These are phyloP conservation scores for Dictyostelium intermedium DNA, from an alignment of 78 protist genomes.

Conservation along the genomic window DNA sequence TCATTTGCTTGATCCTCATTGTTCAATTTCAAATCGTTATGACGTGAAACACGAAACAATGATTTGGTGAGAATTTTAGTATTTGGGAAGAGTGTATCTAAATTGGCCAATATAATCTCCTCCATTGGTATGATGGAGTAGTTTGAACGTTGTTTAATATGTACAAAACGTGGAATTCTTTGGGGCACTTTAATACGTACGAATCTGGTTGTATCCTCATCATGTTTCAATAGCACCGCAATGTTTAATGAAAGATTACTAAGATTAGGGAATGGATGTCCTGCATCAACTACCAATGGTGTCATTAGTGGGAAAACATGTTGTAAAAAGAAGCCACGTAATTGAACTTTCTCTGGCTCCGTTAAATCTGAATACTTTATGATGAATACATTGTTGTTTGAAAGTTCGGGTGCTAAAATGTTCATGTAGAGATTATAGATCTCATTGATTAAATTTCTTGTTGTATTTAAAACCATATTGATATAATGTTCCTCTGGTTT, in stretches of 20 bases:
- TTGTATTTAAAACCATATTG: constrained; percentile 61
- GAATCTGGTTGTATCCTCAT: constrained; percentile 45
- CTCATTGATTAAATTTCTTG: constrained; percentile 68
- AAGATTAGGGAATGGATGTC: constrained; percentile 79
- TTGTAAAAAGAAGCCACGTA: constrained; percentile 70
- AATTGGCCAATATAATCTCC: constrained; percentile 56
- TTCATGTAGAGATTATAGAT: constrained; percentile 39
- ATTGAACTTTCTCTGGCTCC: constrained; percentile 33
- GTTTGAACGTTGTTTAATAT: constrained; percentile 52
- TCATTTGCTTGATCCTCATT: constrained; percentile 69
- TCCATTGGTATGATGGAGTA: constrained; percentile 57
- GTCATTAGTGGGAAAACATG: constrained; percentile 78
- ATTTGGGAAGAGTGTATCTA: constrained; percentile 63
- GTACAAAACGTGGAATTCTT: constrained; percentile 63
- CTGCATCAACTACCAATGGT: constrained; percentile 76
- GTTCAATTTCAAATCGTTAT: constrained; percentile 34
- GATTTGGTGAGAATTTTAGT: constrained; percentile 25
- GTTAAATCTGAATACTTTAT: constrained; percentile 10
- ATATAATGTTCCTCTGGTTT: constrained; percentile 73
- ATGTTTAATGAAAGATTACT: constrained; percentile 50
- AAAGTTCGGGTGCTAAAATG: constrained; percentile 12
- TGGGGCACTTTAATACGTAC: constrained; percentile 59
- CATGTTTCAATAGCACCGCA: constrained; percentile 39
- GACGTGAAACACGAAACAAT: constrained; percentile 72
- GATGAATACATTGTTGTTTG: constrained; percentile 45